Percentiles rank a stretch among this genome's conserved stretches.
Conservation (phyloP, 345 rosid species). For the Odontarrhena argentea region DNA sequence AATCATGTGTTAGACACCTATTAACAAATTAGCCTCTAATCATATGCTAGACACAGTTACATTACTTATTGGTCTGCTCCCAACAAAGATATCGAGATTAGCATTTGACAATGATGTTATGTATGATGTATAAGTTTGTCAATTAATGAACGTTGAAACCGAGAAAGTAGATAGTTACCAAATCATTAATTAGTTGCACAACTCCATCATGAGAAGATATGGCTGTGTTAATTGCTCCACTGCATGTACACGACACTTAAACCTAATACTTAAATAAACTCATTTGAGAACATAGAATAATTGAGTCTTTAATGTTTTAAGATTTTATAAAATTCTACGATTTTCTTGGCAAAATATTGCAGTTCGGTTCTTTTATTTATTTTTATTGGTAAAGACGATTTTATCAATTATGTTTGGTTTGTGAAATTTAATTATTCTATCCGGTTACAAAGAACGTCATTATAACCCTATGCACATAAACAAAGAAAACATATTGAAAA, state of each 20-base stretch:
- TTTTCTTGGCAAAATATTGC: background rate
- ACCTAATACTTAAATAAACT: background rate
- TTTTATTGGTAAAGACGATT: background rate
- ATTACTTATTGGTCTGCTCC: background rate
- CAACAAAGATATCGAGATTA: background rate
- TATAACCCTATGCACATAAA: too few species aligned
- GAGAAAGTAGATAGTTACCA: background rate
- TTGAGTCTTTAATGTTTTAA: background rate
- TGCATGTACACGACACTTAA: slow-evolving; percentile 17
- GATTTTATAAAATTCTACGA: too few species aligned
- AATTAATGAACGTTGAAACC: background rate
- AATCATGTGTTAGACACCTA: background rate
- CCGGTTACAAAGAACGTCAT: too few species aligned
- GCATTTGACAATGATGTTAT: background rate
- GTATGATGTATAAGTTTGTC: background rate
- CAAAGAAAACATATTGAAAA: too few species aligned
- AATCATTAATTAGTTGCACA: background rate
- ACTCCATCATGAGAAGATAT: slow-evolving; percentile 5
- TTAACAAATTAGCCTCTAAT: background rate
- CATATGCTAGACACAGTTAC: background rate
- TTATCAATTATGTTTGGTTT: background rate
- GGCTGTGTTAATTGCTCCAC: slow-evolving; percentile 12
- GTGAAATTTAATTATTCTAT: background rate
- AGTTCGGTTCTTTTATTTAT: too few species aligned
- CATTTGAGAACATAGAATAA: background rate